phyloP scores from a whole-genome alignment of 2,329 filamentous ascomycete species.

The Curvularia sp. region DNA sequence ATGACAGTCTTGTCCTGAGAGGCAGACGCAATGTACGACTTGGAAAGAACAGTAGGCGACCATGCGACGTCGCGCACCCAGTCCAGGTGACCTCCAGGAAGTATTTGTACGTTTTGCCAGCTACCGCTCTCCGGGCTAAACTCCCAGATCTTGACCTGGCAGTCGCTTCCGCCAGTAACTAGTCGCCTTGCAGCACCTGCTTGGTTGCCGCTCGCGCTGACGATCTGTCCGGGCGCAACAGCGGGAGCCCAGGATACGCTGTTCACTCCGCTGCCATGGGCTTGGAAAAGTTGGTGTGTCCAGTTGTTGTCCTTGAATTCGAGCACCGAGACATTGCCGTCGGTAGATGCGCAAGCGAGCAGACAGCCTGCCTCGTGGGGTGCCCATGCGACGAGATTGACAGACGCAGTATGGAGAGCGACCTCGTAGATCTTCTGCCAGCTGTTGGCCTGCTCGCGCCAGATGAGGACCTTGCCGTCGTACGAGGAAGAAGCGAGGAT shows the following conservation, averaged over 20 bases:
- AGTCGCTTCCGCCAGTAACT: conserved; percentile 94
- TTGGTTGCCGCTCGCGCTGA: conserved; percentile 69
- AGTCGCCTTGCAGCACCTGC: conserved; percentile 73
- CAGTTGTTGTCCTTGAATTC: conserved; percentile 97
- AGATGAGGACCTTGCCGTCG: conserved; percentile 98
- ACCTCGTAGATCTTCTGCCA: conserved; percentile 89
- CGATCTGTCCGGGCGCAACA: conserved; percentile 80
- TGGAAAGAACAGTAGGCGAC: conserved; percentile 93
- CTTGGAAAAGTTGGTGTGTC: conserved; percentile 86
- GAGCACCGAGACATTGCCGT: conserved; percentile 90
- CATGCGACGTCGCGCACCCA: conserved; percentile 98
- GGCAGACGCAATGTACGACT: conserved; percentile 94
- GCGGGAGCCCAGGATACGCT: conserved; percentile 94
- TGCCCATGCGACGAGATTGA: conserved; percentile 98
- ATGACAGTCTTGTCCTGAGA: conserved; percentile 96
- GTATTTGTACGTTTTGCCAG: conserved; percentile 60
- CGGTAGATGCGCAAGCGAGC: conserved; percentile 90
- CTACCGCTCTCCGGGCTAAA: conserved; percentile 64
- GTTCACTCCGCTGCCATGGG: conserved; percentile 94
- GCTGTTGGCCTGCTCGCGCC: conserved; percentile 75
- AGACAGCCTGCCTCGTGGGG: conserved; percentile 95
- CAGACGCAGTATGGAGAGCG: conserved; percentile 89
- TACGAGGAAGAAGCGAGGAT: conserved; percentile 95
- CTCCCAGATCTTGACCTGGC: conserved; percentile 90
- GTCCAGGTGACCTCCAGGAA: conserved; percentile 87